Evolutionary conservation across 805 yeast genomes (phyloP).

Genomic region (Candida golubevii): DNA sequence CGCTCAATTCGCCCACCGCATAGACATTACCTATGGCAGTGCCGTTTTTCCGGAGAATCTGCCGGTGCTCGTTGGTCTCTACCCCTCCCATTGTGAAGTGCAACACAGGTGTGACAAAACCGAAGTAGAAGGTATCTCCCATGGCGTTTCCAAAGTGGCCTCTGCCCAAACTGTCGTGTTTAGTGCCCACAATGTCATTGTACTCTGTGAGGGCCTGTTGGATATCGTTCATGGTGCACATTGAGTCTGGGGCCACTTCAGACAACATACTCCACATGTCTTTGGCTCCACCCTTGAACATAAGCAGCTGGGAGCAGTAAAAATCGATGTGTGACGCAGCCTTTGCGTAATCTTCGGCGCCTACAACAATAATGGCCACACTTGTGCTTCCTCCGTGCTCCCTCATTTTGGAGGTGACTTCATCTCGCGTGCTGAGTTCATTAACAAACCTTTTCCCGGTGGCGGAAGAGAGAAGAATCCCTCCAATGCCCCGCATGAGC

Average conservation of each 20-base stretch:
- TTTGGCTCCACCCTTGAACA: conserved; percentile 21
- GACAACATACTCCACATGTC: conserved; percentile 16
- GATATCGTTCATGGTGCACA: neutral
- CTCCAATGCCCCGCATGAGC: conserved; percentile 56
- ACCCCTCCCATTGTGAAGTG: conserved; percentile 30
- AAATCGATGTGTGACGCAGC: conserved; percentile 50
- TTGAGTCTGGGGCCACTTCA: conserved; percentile 2
- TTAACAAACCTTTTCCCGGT: conserved; percentile 50
- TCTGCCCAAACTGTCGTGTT: conserved; percentile 36
- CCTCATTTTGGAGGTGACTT: conserved; percentile 43
- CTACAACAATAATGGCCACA: conserved; percentile 30
- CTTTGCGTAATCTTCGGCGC: conserved; percentile 41
- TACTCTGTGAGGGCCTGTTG: neutral
- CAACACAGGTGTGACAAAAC: conserved; percentile 52
- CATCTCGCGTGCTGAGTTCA: conserved; percentile 52
- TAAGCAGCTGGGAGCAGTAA: conserved; percentile 32
- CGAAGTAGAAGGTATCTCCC: conserved; percentile 35
- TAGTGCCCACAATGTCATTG: conserved; percentile 3
- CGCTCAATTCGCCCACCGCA: conserved; percentile 66
- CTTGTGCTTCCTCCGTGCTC: conserved; percentile 15
- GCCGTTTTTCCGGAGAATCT: conserved; percentile 20
- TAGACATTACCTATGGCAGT: conserved; percentile 42
- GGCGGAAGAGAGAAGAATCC: conserved; percentile 42
- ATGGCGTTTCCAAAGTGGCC: conserved; percentile 21
- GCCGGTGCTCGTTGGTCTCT: conserved; percentile 19